These are phyloP conservation scores for Botrytis galanthina DNA, from an alignment of 2,329 filamentous ascomycete genomes.

Conservation along the genomic window DNA sequence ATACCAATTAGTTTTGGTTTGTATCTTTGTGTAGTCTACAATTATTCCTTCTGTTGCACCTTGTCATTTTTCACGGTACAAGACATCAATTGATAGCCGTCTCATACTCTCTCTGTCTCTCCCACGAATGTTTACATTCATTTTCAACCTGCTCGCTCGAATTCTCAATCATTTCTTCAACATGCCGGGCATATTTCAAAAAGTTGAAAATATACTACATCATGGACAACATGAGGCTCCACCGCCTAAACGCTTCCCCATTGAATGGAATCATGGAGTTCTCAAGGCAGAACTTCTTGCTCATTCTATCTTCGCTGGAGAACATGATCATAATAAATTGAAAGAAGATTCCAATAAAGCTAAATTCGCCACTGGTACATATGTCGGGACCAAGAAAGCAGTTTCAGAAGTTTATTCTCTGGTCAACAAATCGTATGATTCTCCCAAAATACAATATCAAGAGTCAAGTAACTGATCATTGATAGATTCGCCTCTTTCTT, in stretches of 20 bases:
- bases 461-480: not conserved
- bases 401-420: conserved; percentile 12
- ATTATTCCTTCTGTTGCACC: not conserved
- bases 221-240: conserved; percentile 1
- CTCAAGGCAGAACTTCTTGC: conserved; percentile 14
- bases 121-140: not conserved
- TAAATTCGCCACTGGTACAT: conserved; percentile 14
- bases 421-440: conserved; percentile 9
- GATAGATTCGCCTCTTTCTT: conserved; percentile 17
- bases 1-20: conserved; percentile 3
- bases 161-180: not conserved
- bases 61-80: not conserved
- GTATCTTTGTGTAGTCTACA: not conserved
- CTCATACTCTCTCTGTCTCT: not conserved
- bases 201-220: conserved; percentile 7
- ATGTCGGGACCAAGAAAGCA: conserved; percentile 16
- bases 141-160: not conserved
- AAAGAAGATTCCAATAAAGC: not conserved
- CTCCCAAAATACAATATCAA: not conserved
- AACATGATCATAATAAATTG: not conserved
- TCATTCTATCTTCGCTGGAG: conserved; percentile 16
- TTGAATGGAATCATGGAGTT: conserved; percentile 16
- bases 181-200: not conserved
- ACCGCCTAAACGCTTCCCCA: not conserved
- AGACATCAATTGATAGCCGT: not conserved